Base-by-base conservation (phyloP, 1,139 yeast genomes). In the Maudiozyma humilis region DNA sequence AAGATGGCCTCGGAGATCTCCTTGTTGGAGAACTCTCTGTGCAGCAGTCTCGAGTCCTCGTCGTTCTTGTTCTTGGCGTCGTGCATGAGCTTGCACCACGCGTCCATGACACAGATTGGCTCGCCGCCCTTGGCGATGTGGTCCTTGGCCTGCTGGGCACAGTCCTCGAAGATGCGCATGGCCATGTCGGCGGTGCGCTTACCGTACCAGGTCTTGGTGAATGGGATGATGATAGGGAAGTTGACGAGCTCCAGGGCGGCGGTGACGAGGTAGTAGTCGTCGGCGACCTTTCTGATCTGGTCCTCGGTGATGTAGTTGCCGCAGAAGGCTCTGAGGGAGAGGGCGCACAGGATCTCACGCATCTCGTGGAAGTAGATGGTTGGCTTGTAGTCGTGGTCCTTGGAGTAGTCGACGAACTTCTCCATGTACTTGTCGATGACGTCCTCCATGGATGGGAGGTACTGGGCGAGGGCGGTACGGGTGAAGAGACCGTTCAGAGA, bases 171-270 rank as follows among this genome's bases (percentile, higher is more conserved):
- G 58, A 86, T 81, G 60, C 78, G 80, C 96, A 91, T 89, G 32
- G 96, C 87, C 70, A 82, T 78, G 64, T 91, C 95, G 46, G 96
- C 95, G 58, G 89, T 83, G 63, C 75, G 79, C 71, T 85, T 83
- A 54, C 98, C 98, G 67, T 89, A 87, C 98, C 98, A 91, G 37
- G 97, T 83, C 70, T 88, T 91, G 51, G 98, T 88, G 72, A 75
- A 91, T 29, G 98, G 98, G 47, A 91, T 66, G 50, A 91, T 89
- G 57, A 91, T 85, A 52, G 98, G 98, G 78, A 91, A 91, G 71
- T 91, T 91, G 52, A 91, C 98, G 57, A 91, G 76, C 68, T 91
- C 98, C 62, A 91, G 74, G 37, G 98, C 98, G 49, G 94, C 95
- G 25, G 98, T 91, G 55, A 91, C 83, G 54, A 78, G 71, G 67